A percentile compares a stretch with the other conserved stretches of the same genome.
Conservation (phyloP, 2,329 filamentous ascomycete species). For the Aureobasidium sp. region DNA sequence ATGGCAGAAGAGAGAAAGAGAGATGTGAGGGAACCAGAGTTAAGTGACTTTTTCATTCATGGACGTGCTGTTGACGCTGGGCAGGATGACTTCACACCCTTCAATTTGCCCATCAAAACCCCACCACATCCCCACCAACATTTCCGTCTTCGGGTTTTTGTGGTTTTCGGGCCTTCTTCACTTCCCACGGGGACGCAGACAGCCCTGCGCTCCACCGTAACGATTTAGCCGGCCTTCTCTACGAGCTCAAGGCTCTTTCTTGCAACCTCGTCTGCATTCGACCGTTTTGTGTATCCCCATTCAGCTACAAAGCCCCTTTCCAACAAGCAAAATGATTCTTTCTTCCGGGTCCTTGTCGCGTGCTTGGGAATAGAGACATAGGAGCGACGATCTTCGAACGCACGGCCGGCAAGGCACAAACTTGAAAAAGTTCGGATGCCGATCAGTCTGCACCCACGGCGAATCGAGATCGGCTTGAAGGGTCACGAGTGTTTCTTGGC, state of each 20-base stretch:
- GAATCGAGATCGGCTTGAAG: neutral
- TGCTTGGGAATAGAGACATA: constrained; percentile 5
- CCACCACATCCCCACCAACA: constrained; percentile 3
- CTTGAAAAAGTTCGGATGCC: constrained; percentile 3
- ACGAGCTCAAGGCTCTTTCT: neutral
- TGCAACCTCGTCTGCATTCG: neutral
- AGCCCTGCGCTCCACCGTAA: neutral
- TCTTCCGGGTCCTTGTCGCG: neutral
- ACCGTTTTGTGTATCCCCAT: neutral
- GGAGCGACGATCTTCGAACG: constrained; percentile 1
- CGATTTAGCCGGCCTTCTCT: neutral
- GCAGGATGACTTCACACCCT: constrained; percentile 6
- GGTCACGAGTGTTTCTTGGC: neutral
- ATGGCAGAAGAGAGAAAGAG: neutral
- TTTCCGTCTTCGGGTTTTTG: neutral
- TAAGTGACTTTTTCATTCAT: constrained; percentile 1
- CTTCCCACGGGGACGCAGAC: neutral
- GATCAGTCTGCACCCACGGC: neutral
- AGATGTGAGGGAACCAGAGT: neutral
- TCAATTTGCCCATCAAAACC: neutral
- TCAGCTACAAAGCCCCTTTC: neutral
- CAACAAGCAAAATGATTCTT: neutral
- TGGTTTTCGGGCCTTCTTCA: neutral
- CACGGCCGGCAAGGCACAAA: constrained; percentile 6
- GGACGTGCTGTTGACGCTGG: constrained; percentile 10